Evolutionary conservation across 163 green algal species (phyloP).

Genomic region (Trebouxia gelatinosa): DNA sequence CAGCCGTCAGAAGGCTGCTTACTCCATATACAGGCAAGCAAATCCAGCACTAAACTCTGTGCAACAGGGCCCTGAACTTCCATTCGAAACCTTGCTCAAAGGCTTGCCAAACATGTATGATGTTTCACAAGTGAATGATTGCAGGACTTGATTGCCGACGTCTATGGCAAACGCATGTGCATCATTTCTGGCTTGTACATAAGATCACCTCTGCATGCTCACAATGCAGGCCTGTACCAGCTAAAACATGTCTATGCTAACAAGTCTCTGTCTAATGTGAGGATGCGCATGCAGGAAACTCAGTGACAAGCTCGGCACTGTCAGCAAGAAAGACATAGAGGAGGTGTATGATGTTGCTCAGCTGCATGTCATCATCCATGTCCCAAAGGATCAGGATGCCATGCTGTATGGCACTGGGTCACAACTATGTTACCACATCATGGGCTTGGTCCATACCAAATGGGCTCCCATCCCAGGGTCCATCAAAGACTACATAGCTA

Average conservation of each 20-base stretch:
- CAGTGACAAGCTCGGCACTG: conserved; percentile 32
- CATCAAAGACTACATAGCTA: conserved; percentile 87
- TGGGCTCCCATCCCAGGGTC: conserved; percentile 79
- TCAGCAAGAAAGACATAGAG: conserved; percentile 30
- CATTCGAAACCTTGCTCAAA: too few species aligned
- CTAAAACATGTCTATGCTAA: too few species aligned
- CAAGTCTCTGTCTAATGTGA: too few species aligned
- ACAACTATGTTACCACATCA: conserved; percentile 83
- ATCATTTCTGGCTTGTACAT: too few species aligned
- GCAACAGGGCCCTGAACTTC: too few species aligned
- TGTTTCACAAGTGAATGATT: too few species aligned
- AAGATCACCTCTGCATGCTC: too few species aligned
- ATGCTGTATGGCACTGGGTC: conserved; percentile 24
- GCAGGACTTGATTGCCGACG: too few species aligned
- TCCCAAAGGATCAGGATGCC: conserved; percentile 20
- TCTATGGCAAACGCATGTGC: too few species aligned
- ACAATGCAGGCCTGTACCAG: too few species aligned
- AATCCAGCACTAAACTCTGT: too few species aligned
- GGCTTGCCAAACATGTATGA: too few species aligned
- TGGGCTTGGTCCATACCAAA: conserved; percentile 79
- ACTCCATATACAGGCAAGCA: conserved; percentile 63
- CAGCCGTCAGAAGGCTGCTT: conserved; percentile 48
- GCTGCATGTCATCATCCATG: conserved; percentile 56
- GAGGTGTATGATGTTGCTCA: conserved; percentile 68
- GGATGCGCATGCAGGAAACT: conserved; percentile 64